Percentiles rank a stretch among this genome's conserved stretches.
These are phyloP conservation scores for Tephrocybe rancida DNA, from an alignment of 768 basidiomycete species.

Conservation along the genomic window DNA sequence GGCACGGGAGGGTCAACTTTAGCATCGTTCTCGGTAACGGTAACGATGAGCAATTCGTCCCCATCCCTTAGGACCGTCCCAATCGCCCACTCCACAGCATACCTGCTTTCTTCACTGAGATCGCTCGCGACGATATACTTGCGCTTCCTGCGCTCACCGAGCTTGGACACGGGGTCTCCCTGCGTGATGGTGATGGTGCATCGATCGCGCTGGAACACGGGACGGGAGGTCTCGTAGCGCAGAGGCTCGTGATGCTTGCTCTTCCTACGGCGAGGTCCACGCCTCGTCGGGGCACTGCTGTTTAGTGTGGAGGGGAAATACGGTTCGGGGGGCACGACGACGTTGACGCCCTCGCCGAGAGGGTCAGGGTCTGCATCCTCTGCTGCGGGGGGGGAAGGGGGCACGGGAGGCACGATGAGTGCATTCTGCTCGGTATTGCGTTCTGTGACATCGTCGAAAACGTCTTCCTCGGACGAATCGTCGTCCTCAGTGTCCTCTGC, in stretches of 20 bases:
- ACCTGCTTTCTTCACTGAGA: constrained; percentile 90
- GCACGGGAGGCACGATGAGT: constrained; percentile 37
- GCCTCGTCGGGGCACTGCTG: constrained; percentile 38
- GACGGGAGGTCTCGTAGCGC: constrained; percentile 69
- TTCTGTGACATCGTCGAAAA: constrained; percentile 81
- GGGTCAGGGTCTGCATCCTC: constrained; percentile 78
- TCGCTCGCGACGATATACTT: constrained; percentile 93
- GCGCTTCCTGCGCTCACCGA: constrained; percentile 55
- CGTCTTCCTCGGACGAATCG: constrained; percentile 59
- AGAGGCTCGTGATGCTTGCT: constrained; percentile 67
- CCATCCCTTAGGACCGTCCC: constrained; percentile 95
- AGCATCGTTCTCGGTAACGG: constrained; percentile 88
- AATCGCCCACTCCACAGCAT: constrained; percentile 98
- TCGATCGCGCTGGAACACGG: constrained; percentile 87
- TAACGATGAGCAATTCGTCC: constrained; percentile 90
- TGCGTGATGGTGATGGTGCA: constrained; percentile 91
- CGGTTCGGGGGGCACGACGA: constrained; percentile 81
- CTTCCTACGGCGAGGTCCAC: constrained; percentile 58
- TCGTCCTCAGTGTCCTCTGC: constrained; percentile 59
- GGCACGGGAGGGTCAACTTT: constrained; percentile 80
- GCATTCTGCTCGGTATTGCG: constrained; percentile 88
- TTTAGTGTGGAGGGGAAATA: constrained; percentile 80
- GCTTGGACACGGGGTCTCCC: constrained; percentile 70
- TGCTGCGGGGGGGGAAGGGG: constrained; percentile 36
- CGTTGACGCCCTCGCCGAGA: constrained; percentile 90